A percentile compares a stretch with the other conserved stretches of the same genome.
These are phyloP conservation scores for Mortierella sp. DNA, from an alignment of 371 early-diverging fungal species.

Conservation along the genomic window DNA sequence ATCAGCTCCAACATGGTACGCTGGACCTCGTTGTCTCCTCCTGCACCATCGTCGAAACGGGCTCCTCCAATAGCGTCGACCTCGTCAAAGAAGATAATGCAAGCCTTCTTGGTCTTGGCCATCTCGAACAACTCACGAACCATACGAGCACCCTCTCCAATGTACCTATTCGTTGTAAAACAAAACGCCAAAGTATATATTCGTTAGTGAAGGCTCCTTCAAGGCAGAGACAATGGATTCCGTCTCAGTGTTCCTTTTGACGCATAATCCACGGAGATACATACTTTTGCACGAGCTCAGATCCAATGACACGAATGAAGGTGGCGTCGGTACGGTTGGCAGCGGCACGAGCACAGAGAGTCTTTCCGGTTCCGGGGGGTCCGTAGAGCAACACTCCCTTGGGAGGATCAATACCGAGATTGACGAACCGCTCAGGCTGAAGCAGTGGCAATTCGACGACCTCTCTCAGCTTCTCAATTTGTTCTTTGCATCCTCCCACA, in stretches of 20 bases:
- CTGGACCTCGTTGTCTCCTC: conserved; percentile 99
- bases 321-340: conserved; percentile 99
- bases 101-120: conserved; percentile 99
- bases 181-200: conserved; percentile 98
- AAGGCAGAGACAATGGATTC: too few relatives aligned
- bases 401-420: conserved; percentile 97
- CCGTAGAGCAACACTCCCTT: conserved; percentile 99
- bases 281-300: conserved; percentile 99
- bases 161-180: conserved; percentile 81
- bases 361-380: conserved; percentile 99
- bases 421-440: conserved; percentile 96
- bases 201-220: conserved; percentile 83
- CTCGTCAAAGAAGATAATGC: conserved; percentile 99
- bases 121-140: conserved; percentile 99
- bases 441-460: conserved; percentile 99
- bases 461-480: conserved; percentile 99
- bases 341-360: conserved; percentile 99
- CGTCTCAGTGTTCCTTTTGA: too few relatives aligned
- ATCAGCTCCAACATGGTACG: conserved; percentile 99
- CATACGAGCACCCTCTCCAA: conserved; percentile 99
- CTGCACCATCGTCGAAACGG: conserved; percentile 98
- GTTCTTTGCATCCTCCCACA: conserved; percentile 99
- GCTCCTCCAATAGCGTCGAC: conserved; percentile 99
- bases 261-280: neutral
- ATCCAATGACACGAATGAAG: conserved; percentile 99